Conservation (phyloP, 371 early-diverging fungal species). For the Massospora cicadina region DNA sequence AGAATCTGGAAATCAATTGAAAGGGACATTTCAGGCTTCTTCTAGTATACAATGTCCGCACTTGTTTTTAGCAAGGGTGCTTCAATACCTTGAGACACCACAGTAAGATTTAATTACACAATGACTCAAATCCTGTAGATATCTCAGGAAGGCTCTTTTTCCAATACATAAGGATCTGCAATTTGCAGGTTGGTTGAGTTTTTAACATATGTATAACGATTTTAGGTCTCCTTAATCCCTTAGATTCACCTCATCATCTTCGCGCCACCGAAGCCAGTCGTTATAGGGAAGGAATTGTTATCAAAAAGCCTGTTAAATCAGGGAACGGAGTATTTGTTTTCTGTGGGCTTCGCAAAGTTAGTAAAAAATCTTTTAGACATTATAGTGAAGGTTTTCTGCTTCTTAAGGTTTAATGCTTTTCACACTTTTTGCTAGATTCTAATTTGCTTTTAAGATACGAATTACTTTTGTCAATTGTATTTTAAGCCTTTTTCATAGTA, state of each 20-base stretch:
- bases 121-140: conserved; percentile 16
- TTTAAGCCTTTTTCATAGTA: too few species aligned
- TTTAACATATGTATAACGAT: not conserved
- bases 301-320: conserved; percentile 23
- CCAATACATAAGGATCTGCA: conserved; percentile 52
- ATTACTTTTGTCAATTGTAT: too few species aligned
- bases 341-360: conserved; percentile 32
- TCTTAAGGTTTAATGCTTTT: too few species aligned
- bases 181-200: conserved; percentile 27
- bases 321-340: conserved; percentile 35
- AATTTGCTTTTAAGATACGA: too few species aligned
- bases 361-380: not conserved
- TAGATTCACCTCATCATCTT: conserved; percentile 57
- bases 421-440: too few species aligned
- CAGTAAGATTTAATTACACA: conserved; percentile 20
- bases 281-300: conserved; percentile 48
- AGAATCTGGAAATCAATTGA: conserved; percentile 9
- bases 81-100: conserved; percentile 50
- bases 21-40: conserved; percentile 11
- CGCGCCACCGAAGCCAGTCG: conserved; percentile 30
- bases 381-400: too few species aligned
- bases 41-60: conserved; percentile 28
- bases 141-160: conserved; percentile 42
- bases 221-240: conserved; percentile 39
- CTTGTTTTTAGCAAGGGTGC: conserved; percentile 36